Evolutionary conservation across 2,329 filamentous ascomycete genomes (phyloP), one percentile per base, ranked within the genome.

Genomic region (Penicillium brasilianum): DNA sequence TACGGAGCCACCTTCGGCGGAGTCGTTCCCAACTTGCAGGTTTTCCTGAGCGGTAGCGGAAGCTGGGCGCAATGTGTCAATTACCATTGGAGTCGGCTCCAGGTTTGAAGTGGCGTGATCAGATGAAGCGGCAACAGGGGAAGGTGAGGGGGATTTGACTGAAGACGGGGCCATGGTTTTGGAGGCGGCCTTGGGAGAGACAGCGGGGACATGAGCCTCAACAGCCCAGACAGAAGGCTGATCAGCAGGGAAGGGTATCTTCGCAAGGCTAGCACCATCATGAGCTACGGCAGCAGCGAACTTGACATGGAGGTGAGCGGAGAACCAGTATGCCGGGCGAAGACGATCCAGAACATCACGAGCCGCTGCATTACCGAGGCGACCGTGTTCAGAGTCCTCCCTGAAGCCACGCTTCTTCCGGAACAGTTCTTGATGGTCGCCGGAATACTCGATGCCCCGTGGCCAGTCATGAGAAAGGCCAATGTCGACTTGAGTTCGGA

Each of bases 401-500:
- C 87, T 83, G 66, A 98, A 95, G 69, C 87, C 83, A 0, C 84
- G 84, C 80, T 98, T 98, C 73, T 82, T 85, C 32, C 79, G 81
- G 74, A 93, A 96, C 1, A 99, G 80, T 44, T 81, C 79, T 51
- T 83, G 78, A 50, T 84, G 79, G 72, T 98, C 84, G 5, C 95
- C 95, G 65, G 88, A 85, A 73, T 86, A 88, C 78, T 97, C 95
- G 57, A 98, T 87, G 0, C 85, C 88, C 53, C 89, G 87, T 0
- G 95, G 95, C 95, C 95, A 99, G 79, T 99, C 95, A 73, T 99
- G 95, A 69, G 93, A 97, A 56, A 99, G 78, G 2, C 93, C 93
- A 48, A 99, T 81, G 68, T 99, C 95, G 39, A 98, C 88, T 72
- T 96, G 94, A 18, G 90, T 91, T n/a, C 87, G 85, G 34, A 98